Conservation (phyloP, 768 basidiomycete genomes). For the Amanita molliuscula region DNA sequence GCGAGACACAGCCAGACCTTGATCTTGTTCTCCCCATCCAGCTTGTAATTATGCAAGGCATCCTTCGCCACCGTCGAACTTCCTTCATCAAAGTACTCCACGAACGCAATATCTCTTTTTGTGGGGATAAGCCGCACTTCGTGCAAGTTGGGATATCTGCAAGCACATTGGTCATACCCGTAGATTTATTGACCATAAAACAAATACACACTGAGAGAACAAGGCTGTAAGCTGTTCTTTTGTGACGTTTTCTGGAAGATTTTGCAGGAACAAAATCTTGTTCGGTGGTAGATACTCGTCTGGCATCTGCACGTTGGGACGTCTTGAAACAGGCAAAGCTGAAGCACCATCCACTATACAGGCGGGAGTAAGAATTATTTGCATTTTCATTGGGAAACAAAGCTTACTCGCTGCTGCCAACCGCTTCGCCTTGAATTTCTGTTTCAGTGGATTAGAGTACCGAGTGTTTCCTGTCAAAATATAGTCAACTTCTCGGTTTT, state of each 20-base stretch:
- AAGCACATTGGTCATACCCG: background rate
- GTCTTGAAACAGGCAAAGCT: slow-evolving; percentile 56
- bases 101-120: slow-evolving; percentile 96
- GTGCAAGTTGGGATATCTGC: slow-evolving; percentile 87
- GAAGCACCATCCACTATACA: slow-evolving; percentile 57
- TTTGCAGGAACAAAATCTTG: slow-evolving; percentile 97
- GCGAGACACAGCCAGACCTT: slow-evolving; percentile 46
- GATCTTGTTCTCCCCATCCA: slow-evolving; percentile 97
- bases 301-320: slow-evolving; percentile 91
- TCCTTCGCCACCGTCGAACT: slow-evolving; percentile 90
- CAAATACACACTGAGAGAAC: slow-evolving; percentile 58
- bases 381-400: background rate
- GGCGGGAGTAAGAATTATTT: slow-evolving; percentile 7
- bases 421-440: slow-evolving; percentile 75
- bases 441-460: slow-evolving; percentile 83
- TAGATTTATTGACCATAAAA: background rate
- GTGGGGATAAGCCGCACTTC: slow-evolving; percentile 98
- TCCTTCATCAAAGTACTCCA: slow-evolving; percentile 91
- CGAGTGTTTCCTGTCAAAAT: slow-evolving; percentile 54
- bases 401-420: slow-evolving; percentile 68
- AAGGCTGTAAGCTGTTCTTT: slow-evolving; percentile 87
- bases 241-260: slow-evolving; percentile 85
- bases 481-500: slow-evolving; percentile 1
- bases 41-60: slow-evolving; percentile 93
- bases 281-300: slow-evolving; percentile 99